A percentile compares a stretch with the other conserved stretches of the same genome.
Conservation (phyloP, 495 filamentous ascomycete species). For the Filosporella fistucella region DNA sequence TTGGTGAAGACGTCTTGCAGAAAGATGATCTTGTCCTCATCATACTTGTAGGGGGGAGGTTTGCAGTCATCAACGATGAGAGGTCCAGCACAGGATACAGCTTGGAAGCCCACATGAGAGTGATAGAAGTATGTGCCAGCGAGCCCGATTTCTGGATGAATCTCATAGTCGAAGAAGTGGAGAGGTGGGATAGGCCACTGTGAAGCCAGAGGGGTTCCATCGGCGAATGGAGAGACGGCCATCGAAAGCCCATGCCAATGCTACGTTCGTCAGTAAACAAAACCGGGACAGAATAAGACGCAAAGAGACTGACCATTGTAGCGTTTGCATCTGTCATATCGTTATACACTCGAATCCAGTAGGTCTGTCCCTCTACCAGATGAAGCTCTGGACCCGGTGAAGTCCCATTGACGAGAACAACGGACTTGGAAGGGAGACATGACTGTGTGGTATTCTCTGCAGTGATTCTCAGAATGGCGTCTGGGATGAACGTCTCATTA, state of each 20-base stretch:
- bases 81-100: slow-evolving; percentile 43
- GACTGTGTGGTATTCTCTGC: slow-evolving; percentile 31
- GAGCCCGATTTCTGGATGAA: slow-evolving; percentile 37
- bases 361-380: slow-evolving; percentile 40
- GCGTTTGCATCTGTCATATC: slow-evolving; percentile 45
- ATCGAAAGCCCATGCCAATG: slow-evolving; percentile 56
- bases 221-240: slow-evolving; percentile 47
- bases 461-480: slow-evolving; percentile 41
- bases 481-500: slow-evolving; percentile 36
- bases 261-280: too few relatives aligned
- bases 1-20: slow-evolving; percentile 47
- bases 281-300: too few relatives aligned
- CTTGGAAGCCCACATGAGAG: slow-evolving; percentile 52
- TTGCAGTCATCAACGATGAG: too few relatives aligned
- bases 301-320: slow-evolving; percentile 45
- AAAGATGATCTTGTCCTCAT: slow-evolving; percentile 49
- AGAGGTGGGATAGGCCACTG: slow-evolving; percentile 55
- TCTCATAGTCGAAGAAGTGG: slow-evolving; percentile 58
- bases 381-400: slow-evolving; percentile 44
- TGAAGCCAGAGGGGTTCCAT: slow-evolving; percentile 44
- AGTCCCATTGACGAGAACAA: slow-evolving; percentile 45
- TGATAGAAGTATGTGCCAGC: slow-evolving; percentile 59
- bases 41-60: slow-evolving; percentile 42
- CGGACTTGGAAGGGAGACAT: slow-evolving; percentile 36
- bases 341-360: slow-evolving; percentile 55